phyloP scores from a whole-genome alignment of 2,329 filamentous ascomycete species.

The Aspergillus sp. region DNA sequence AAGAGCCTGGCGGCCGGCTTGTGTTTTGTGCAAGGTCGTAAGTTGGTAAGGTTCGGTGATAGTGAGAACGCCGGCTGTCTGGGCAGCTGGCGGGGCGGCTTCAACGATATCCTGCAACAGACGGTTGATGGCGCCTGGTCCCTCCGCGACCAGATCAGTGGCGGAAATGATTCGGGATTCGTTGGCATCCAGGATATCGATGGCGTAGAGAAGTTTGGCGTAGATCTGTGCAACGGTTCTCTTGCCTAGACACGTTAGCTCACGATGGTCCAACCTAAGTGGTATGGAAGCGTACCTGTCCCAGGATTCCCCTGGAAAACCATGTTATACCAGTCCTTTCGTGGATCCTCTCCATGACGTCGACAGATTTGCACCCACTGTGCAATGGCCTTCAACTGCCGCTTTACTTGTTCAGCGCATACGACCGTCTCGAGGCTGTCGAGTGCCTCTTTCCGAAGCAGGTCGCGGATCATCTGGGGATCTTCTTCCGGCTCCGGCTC shows the following conservation, averaged over 20 bases:
- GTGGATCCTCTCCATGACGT: conserved; percentile 13
- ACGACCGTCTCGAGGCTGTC: conserved; percentile 11
- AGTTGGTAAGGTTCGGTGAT: conserved; percentile 10
- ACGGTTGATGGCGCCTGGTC: conserved; percentile 4
- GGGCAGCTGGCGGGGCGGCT: conserved; percentile 1
- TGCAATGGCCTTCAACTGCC: conserved; percentile 13
- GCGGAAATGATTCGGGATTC: conserved; percentile 9
- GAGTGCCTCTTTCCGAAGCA: conserved; percentile 5
- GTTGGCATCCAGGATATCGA: conserved; percentile 10
- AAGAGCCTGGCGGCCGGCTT: conserved; percentile 5
- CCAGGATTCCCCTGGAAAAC: conserved; percentile 14
- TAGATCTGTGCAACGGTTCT: conserved; percentile 13
- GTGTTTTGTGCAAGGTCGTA: neutral
- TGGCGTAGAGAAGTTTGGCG: conserved; percentile 14
- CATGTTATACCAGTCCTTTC: conserved; percentile 16
- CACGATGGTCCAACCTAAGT: neutral
- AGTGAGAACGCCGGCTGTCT: conserved; percentile 11
- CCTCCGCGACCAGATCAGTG: conserved; percentile 8
- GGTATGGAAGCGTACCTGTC: conserved; percentile 4
- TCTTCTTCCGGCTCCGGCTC: neutral
- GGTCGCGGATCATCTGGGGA: neutral
- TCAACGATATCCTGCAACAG: conserved; percentile 8
- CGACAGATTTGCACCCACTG: conserved; percentile 15
- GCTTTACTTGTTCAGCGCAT: conserved; percentile 13
- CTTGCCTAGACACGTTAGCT: conserved; percentile 6